A percentile compares a stretch with the other conserved stretches of the same genome.
Evolutionary conservation across 768 basidiomycete species (phyloP).

Genomic region (Solioccasus polychromus): DNA sequence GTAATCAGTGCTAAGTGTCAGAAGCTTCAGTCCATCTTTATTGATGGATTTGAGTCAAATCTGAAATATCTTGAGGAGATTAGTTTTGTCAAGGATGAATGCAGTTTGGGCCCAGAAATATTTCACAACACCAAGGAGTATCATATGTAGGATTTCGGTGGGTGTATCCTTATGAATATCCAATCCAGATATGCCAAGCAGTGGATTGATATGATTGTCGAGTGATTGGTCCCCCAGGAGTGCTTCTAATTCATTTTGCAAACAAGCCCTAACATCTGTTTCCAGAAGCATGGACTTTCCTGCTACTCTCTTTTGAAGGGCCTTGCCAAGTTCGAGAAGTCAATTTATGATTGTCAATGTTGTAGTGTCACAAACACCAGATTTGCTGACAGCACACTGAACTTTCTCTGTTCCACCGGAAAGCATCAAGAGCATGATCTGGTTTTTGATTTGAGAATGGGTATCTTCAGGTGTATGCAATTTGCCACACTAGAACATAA

Average conservation of each 20-base stretch:
- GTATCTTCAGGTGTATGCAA: constrained; percentile 7
- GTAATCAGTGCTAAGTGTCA: constrained; percentile 28
- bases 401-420: constrained; percentile 14
- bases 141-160: constrained; percentile 33
- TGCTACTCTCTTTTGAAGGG: neutral
- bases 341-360: constrained; percentile 31
- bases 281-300: constrained; percentile 4
- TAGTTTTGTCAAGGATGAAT: constrained; percentile 22
- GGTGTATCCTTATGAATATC: constrained; percentile 33
- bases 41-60: constrained; percentile 23
- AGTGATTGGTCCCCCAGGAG: constrained; percentile 4
- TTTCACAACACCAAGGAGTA: constrained; percentile 34
- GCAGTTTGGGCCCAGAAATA: constrained; percentile 31
- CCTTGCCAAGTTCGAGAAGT: constrained; percentile 29
- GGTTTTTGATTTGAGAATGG: neutral
- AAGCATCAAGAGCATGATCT: constrained; percentile 3
- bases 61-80: constrained; percentile 20
- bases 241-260: constrained; percentile 4
- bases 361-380: constrained; percentile 32
- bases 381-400: constrained; percentile 28
- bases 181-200: constrained; percentile 18
- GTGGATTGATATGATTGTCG: constrained; percentile 12
- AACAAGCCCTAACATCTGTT: neutral
- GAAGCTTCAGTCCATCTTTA: constrained; percentile 24
- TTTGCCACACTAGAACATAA: constrained; percentile 1